Evolutionary conservation across 2,329 filamentous ascomycete species (phyloP).

Genomic region (Fusarium sp.): DNA sequence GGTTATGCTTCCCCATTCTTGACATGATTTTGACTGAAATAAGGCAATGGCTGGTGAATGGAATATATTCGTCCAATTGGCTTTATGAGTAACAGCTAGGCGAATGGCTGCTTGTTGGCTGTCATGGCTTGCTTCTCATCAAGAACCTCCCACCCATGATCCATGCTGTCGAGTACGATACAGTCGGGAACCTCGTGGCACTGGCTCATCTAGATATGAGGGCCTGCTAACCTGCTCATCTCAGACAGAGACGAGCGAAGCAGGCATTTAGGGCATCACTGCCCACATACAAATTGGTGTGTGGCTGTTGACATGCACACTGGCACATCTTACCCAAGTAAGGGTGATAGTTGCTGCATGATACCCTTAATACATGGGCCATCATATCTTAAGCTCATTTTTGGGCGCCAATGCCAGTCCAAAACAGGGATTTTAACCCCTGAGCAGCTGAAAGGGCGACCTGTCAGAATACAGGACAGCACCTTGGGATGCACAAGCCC

Average conservation of each 20-base stretch:
- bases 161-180: not conserved
- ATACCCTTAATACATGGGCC: constrained; percentile 12
- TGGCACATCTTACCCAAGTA: not conserved
- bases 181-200: not conserved
- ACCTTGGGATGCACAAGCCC: constrained; percentile 4
- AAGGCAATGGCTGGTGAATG: not conserved
- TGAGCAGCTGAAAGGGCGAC: constrained; percentile 29
- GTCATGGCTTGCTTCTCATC: not conserved
- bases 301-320: not conserved
- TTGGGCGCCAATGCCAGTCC: constrained; percentile 29
- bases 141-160: not conserved
- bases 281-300: constrained; percentile 1
- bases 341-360: constrained; percentile 31
- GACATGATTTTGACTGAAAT: not conserved
- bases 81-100: not conserved
- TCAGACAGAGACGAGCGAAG: not conserved
- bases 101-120: not conserved
- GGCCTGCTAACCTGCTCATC: not conserved
- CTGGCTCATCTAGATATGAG: not conserved
- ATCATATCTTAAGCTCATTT: constrained; percentile 28
- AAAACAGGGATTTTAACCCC: constrained; percentile 28
- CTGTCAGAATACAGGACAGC: constrained; percentile 13
- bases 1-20: not conserved
- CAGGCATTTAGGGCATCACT: constrained; percentile 5
- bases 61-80: not conserved